phyloP scores from a whole-genome alignment of 2,329 filamentous ascomycete species.

The Colletotrichum chrysophilum region DNA sequence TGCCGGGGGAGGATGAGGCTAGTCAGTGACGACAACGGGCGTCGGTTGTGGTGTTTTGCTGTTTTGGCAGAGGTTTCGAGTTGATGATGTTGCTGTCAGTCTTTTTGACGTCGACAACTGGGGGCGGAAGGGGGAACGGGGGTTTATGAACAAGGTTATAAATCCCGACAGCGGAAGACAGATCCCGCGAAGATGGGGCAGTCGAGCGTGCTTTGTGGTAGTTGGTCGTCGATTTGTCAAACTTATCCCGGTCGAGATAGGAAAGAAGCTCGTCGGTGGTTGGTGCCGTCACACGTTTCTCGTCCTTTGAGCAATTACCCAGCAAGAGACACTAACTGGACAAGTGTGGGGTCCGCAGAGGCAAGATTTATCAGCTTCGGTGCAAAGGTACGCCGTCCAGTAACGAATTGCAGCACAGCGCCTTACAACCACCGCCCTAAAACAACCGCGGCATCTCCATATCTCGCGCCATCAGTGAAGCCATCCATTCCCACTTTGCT shows the following conservation, averaged over 20 bases:
- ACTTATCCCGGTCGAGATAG: neutral
- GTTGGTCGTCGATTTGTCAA: neutral
- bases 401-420: neutral
- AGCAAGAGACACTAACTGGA: neutral
- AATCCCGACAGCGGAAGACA: neutral
- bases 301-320: neutral
- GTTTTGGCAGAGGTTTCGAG: conserved; percentile 5
- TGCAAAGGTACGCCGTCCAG: neutral
- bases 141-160: conserved; percentile 6
- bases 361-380: neutral
- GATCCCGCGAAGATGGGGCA: neutral
- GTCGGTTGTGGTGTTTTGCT: neutral
- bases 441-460: neutral
- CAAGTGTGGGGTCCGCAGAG: neutral
- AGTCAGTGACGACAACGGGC: neutral
- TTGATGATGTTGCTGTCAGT: neutral
- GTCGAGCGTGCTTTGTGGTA: neutral
- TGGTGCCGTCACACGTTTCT: neutral
- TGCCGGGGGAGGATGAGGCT: neutral
- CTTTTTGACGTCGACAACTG: neutral
- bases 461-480: neutral
- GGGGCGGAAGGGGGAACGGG: neutral
- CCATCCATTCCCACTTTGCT: neutral
- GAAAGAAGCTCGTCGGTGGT: neutral
- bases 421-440: neutral